Percentiles rank a stretch among this genome's conserved stretches.
phyloP scores from a whole-genome alignment of 1,284 basidiomycete genomes.

The Vanrija sp. region DNA sequence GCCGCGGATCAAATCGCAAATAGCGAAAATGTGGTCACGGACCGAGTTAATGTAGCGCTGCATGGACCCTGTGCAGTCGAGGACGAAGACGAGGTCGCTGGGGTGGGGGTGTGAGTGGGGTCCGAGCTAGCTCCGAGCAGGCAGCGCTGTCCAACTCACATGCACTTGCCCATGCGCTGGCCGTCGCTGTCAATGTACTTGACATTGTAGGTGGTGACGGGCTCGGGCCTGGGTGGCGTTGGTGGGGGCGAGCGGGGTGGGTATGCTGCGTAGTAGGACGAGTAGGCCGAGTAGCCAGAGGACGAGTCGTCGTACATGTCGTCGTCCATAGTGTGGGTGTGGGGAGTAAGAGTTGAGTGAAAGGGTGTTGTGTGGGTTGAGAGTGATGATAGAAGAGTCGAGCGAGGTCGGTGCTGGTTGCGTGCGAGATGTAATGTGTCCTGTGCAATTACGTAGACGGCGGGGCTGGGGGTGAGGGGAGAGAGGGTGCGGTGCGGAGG shows the following conservation, averaged over 20 bases:
- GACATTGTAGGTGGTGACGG: slow-evolving; percentile 33
- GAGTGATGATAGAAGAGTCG: neutral
- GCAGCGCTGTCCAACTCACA: slow-evolving; percentile 31
- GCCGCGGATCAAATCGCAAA: slow-evolving; percentile 92
- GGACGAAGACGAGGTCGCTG: slow-evolving; percentile 81
- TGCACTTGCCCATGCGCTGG: slow-evolving; percentile 37
- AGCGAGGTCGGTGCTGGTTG: neutral
- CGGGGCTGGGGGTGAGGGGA: neutral
- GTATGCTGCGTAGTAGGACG: slow-evolving; percentile 25
- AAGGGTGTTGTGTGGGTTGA: too few species aligned
- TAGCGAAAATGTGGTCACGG: slow-evolving; percentile 96
- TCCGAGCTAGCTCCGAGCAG: neutral
- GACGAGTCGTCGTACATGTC: slow-evolving; percentile 36
- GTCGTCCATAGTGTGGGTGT: slow-evolving; percentile 34
- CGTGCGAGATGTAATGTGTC: neutral
- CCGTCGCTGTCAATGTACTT: slow-evolving; percentile 29
- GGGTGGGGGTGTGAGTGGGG: neutral
- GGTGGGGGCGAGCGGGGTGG: slow-evolving; percentile 18
- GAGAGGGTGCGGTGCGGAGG: neutral
- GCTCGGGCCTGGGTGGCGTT: slow-evolving; percentile 30
- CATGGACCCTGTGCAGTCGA: slow-evolving; percentile 78
- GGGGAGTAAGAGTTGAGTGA: neutral
- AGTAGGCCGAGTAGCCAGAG: slow-evolving; percentile 21
- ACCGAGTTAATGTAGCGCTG: slow-evolving; percentile 58
- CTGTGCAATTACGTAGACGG: neutral